Conservation (phyloP, 169 alveolate genomes). For the Pseudocohnilembus persalinus region DNA sequence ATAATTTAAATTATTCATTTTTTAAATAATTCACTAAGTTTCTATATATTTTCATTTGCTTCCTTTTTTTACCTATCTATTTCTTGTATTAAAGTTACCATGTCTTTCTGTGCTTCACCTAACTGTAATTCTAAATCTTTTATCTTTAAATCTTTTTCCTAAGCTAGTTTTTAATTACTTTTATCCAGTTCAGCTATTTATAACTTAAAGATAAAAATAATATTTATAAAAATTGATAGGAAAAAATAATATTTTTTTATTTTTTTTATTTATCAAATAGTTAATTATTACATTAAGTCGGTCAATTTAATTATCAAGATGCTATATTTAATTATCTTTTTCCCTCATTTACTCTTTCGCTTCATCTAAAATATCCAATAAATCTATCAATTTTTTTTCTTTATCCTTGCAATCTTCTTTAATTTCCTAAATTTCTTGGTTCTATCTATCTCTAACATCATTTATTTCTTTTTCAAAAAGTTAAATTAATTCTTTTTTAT, state of each 20-base stretch:
- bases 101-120: not conserved
- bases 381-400: slow-evolving; percentile 4
- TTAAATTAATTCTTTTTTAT: slow-evolving; percentile 13
- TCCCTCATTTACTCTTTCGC: not conserved
- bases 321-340: slow-evolving; percentile 2
- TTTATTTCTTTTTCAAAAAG: slow-evolving; percentile 1
- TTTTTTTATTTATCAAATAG: not conserved
- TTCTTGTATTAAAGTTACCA: not conserved
- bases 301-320: not conserved
- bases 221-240: too few relatives aligned
- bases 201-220: not conserved
- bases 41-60: not conserved
- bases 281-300: not conserved
- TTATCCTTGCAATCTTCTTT: not conserved
- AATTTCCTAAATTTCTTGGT: not conserved
- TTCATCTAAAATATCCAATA: slow-evolving; percentile 12
- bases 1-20: not conserved
- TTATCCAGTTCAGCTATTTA: not conserved
- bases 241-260: too few relatives aligned
- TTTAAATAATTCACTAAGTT: not conserved
- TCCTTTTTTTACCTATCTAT: not conserved
- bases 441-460: slow-evolving; percentile 15
- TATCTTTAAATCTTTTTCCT: not conserved
- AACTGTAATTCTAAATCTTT: not conserved
- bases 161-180: not conserved